Base-by-base conservation (phyloP, 257 asterid species). In the Thymus quinquecostatus region DNA sequence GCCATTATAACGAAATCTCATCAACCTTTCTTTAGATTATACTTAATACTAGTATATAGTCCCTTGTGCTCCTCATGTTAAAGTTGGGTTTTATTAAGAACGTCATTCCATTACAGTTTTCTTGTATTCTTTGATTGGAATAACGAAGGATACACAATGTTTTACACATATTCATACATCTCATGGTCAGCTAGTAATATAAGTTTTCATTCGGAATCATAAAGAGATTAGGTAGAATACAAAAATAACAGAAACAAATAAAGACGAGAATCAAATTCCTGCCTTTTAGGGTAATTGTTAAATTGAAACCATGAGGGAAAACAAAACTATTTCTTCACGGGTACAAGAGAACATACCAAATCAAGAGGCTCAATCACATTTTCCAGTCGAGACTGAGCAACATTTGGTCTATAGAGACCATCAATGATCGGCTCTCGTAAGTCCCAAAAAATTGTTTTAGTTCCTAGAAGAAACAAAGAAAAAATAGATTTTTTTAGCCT, bases 401-500 rank as follows among this genome's bases (percentile, higher is more conserved):
- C 99, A 77, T 82, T 89, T 72, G 98, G 96, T 81, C 80, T 89
- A 60, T 94, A 91, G 13, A 94, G 95, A 72, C 89, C 87, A 50
- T 91, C 97, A 55, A 91, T 88, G 81, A 94, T 89, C 8, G 86
- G 78, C 79, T 86, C 99, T 75, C 99, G 86, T 84, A 94, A 79
- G 80, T 94, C 99, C 96, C 97, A 91, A 80, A 91, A 94, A 38
- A 94, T 82, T 50, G 87, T 83, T 86, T 94, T 94, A 27, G 89
- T 89, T 78, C 99, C 99, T 91, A 78, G 64, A 76, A 30, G 36
- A 29, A 38, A 38, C 41, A 38, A 38, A 27, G 33, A 58, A 56
- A 40, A 49, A 60, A 76, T 44, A 51, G 13, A 34, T 5, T 58
- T 32, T 55, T 49, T 58, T 48, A 77, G 80, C 53, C 57, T 40